Base-by-base conservation (phyloP, 169 alveolate genomes). In the Plasmodium ovale region DNA sequence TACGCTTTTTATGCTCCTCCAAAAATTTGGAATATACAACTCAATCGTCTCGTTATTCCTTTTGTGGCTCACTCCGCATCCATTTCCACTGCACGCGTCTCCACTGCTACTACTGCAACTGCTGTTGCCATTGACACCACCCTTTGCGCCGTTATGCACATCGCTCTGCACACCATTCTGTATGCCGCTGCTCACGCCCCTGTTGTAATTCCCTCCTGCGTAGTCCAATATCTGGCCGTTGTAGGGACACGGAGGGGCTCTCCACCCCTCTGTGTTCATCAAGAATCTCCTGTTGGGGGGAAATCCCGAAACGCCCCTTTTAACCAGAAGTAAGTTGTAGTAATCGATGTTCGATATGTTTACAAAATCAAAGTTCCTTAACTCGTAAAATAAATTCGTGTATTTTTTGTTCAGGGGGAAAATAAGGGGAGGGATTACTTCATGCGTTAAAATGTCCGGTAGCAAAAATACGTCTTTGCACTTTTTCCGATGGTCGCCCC, bases 1-100 rank as follows among this genome's bases (percentile, higher is more conserved):
- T 68, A 95, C 97, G 21, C 96, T 95, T 93, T 96, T 96, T 19
- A 97, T 97, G 27, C 95, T 87, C 68, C 95, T 94, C 98, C 98
- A 96, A 70, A 96, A 96, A 39, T 96, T 92, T 29, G 97, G 95
- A 14, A 96, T 95, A 49, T 96, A 95, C 67, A 96, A 95, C 47
- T 96, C 98, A 29, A 79, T 65, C 47, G 12, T 16, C 27, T 67
- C 89, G 29, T 79, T 79, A 25, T 79, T 79, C 33, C 51, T 79
- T 31, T 79, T 79, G 33, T 64, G 79, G 27, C 27, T 31, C 23
- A 65, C 27, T 47, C 21, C 29, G n/a, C 10, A 6, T n/a, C 27
- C n/a, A 37, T 6, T 51, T 0, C 29, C 10, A 59, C 68, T 25
- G 25, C 14, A 31, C 33, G 21, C 33, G 14, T 29, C 21, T 7